Conservation (phyloP, 1,284 basidiomycete species). For the Pulveroboletus sp. region DNA sequence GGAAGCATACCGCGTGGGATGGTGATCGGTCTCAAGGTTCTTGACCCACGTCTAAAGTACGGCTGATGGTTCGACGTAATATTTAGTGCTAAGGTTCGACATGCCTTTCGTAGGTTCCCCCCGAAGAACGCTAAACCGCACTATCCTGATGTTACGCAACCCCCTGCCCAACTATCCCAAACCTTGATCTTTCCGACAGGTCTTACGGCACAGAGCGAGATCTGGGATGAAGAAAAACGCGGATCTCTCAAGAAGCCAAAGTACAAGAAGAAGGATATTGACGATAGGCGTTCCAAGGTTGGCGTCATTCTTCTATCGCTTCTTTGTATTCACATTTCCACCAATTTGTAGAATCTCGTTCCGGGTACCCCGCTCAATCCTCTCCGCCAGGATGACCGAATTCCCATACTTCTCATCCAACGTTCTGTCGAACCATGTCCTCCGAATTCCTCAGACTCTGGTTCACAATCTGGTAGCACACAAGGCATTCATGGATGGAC, state of each 20-base stretch:
- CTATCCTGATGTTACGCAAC: slow-evolving; percentile 23
- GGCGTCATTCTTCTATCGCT: slow-evolving; percentile 9
- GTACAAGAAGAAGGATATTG: slow-evolving; percentile 83
- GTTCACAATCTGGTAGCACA: slow-evolving; percentile 23
- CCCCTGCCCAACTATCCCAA: slow-evolving; percentile 19
- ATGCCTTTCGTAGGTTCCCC: slow-evolving; percentile 59
- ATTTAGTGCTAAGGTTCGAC: background rate
- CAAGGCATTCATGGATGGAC: slow-evolving; percentile 79
- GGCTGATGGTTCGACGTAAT: background rate
- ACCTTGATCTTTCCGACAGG: slow-evolving; percentile 55
- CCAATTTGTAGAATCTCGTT: slow-evolving; percentile 55
- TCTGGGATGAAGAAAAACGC: slow-evolving; percentile 71
- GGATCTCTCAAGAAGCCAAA: slow-evolving; percentile 57
- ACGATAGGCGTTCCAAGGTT: slow-evolving; percentile 75
- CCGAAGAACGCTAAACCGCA: slow-evolving; percentile 67
- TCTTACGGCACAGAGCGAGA: slow-evolving; percentile 57
- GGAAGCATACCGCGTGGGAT: slow-evolving; percentile 71
- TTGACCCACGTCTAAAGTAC: slow-evolving; percentile 81
- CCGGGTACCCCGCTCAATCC: slow-evolving; percentile 75
- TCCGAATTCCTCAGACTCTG: slow-evolving; percentile 26
- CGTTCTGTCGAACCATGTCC: slow-evolving; percentile 56
- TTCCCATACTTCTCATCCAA: slow-evolving; percentile 83
- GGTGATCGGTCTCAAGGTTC: slow-evolving; percentile 73
- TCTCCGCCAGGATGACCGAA: slow-evolving; percentile 70
- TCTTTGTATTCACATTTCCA: slow-evolving; percentile 1